Evolutionary conservation across 129 eudicot species (phyloP).

Genomic region (Erigeron canadensis): DNA sequence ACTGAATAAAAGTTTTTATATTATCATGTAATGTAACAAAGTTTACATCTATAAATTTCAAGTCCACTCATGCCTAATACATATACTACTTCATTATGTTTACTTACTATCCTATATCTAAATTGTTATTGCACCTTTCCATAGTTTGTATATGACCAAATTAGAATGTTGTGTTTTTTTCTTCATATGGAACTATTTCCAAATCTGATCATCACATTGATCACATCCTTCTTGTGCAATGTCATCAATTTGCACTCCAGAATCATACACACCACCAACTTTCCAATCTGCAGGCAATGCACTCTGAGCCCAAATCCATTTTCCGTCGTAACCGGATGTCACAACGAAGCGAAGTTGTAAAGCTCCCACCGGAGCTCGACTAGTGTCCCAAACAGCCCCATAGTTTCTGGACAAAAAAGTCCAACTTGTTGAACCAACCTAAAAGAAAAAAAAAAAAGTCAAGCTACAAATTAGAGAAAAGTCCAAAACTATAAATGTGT

Average conservation of each 20-base stretch:
- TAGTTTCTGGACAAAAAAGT: constrained; percentile 36
- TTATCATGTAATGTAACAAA: neutral
- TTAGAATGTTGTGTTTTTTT: neutral
- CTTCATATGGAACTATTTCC: constrained; percentile 31
- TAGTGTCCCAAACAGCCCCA: constrained; percentile 20
- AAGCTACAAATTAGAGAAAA: constrained; percentile 1
- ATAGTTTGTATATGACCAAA: neutral
- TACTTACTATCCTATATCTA: constrained; percentile 21
- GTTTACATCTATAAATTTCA: constrained; percentile 1
- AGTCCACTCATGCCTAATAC: neutral
- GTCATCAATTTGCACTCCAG: constrained; percentile 67
- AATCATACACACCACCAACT: constrained; percentile 55
- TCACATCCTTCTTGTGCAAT: constrained; percentile 76
- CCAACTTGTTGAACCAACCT: constrained; percentile 78
- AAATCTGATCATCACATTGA: constrained; percentile 51
- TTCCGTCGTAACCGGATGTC: constrained; percentile 67
- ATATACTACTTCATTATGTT: constrained; percentile 24
- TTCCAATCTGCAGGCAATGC: constrained; percentile 76
- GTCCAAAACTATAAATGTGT: neutral
- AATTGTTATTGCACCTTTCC: constrained; percentile 13
- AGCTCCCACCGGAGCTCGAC: constrained; percentile 54
- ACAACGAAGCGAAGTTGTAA: constrained; percentile 66
- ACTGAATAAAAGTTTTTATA: too few species aligned
- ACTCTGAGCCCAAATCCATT: constrained; percentile 52
- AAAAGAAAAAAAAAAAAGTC: neutral